Evolutionary conservation across 2,329 filamentous ascomycete genomes (phyloP), one percentile per base, ranked within the genome.

Genomic region (Blastomyces percursus): DNA sequence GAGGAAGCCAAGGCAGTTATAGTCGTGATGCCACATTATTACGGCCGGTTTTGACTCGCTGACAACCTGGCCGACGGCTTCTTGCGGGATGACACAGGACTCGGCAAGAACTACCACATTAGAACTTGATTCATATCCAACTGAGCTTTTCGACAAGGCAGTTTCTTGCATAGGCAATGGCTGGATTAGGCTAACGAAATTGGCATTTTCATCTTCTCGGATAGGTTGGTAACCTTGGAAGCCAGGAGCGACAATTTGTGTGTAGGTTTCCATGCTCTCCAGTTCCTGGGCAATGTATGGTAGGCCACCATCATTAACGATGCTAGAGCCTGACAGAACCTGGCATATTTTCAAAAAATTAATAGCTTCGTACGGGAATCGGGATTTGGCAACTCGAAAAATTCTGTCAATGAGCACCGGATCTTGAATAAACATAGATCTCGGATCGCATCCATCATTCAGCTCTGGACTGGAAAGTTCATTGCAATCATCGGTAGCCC

Each of bases 281-380:
- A 96, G 79, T 62, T 87, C 79, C n/a, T 81, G 77, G 46, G 88
- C 75, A 11, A 91, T 80, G 51, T 80, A 67, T 68, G 79, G 74
- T 70, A 81, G 65, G 65, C 85, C 77, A 56, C 79, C 78, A 21
- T 77, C 74, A 57, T 75, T 75, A 27, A 78, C 71, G 38, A 76
- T 70, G 44, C 78, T 73, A 27, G 75, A 78, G 63, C 75, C 75
- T 8, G 82, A 82, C 19, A 96, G 76, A 48, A 82, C 84, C 62
- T 85, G 86, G 71, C 86, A 88, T 48, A 95, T 77, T 61, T 83
- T 84, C 64, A 95, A 76, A 69, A 96, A 90, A 0, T 92, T 91
- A 2, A 86, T 75, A 56, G 90, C 86, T 75, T 96, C 93, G 73
- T 90, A 93, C 0, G 93, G 93, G 71, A 91, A 96, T 62, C 93